Percentiles rank a stretch among this genome's conserved stretches.
Conservation (phyloP, 768 basidiomycete genomes). For the Tricholoma hemisulphureum region DNA sequence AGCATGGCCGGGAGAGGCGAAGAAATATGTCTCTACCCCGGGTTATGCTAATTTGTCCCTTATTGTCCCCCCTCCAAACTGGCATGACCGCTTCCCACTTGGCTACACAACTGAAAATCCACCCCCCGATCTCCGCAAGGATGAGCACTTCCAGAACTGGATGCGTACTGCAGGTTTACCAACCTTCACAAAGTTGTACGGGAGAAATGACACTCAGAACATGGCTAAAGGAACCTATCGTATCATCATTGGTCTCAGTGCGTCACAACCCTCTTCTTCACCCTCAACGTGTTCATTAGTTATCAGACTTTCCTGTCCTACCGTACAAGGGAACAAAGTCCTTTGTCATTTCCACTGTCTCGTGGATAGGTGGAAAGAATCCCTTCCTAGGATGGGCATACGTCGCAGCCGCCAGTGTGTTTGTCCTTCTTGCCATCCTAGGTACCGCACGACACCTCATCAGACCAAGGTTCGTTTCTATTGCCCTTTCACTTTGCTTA, state of each 20-base stretch:
- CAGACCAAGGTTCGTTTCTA: constrained; percentile 71
- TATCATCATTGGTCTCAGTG: constrained; percentile 79
- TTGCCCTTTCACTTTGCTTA: background rate
- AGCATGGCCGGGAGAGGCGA: constrained; percentile 93
- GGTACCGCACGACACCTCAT: constrained; percentile 92
- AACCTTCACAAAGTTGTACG: constrained; percentile 94
- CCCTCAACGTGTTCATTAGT: constrained; percentile 8
- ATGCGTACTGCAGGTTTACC: constrained; percentile 98
- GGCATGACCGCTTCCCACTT: constrained; percentile 70
- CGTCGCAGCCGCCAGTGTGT: constrained; percentile 82
- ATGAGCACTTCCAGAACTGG: constrained; percentile 99
- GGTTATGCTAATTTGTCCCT: constrained; percentile 50
- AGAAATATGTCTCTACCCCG: constrained; percentile 77
- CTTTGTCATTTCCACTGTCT: constrained; percentile 93
- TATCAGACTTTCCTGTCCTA: constrained; percentile 87
- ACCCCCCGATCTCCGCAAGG: constrained; percentile 68
- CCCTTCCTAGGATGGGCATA: constrained; percentile 99
- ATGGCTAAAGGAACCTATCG: constrained; percentile 75
- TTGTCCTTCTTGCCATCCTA: constrained; percentile 81
- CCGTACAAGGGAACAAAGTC: constrained; percentile 95
- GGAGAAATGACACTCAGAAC: constrained; percentile 77
- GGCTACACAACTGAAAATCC: constrained; percentile 63
- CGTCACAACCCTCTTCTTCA: constrained; percentile 31
- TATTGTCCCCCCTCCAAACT: constrained; percentile 93
- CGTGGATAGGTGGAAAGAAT: constrained; percentile 99